Conservation (phyloP, 164 flowering plant species). For the Tetrastigma voinierianum region DNA sequence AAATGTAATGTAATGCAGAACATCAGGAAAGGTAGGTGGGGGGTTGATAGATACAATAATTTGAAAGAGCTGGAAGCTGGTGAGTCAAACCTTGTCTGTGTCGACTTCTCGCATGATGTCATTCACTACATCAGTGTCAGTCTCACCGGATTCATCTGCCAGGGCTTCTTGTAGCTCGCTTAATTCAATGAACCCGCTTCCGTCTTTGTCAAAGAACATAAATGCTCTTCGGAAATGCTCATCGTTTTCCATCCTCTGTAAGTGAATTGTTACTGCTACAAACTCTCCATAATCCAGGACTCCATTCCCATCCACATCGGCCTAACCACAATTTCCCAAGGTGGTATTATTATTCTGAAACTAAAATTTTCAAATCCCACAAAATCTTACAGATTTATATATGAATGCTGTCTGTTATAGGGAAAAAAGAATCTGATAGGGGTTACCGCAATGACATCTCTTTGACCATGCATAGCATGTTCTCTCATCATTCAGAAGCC, state of each 20-base stretch:
- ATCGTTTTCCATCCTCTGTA: constrained; percentile 95
- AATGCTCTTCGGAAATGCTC: constrained; percentile 90
- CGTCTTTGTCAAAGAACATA: constrained; percentile 85
- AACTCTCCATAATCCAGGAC: constrained; percentile 94
- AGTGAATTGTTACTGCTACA: constrained; percentile 92
- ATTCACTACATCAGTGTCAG: constrained; percentile 62
- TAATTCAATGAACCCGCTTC: constrained; percentile 84
- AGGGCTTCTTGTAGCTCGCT: constrained; percentile 74
- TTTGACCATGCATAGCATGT: too few species aligned
- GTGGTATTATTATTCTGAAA: neutral
- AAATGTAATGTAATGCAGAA: neutral
- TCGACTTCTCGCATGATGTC: constrained; percentile 94
- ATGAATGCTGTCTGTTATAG: too few species aligned
- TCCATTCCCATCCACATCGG: constrained; percentile 98
- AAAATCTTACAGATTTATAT: too few species aligned
- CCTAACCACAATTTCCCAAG: constrained; percentile 44
- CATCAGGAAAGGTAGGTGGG: neutral
- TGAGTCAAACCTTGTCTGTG: constrained; percentile 76
- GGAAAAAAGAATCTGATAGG: too few species aligned
- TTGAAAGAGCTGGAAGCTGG: constrained; percentile 6
- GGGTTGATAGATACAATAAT: neutral
- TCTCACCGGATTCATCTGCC: constrained; percentile 72
- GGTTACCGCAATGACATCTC: too few species aligned
- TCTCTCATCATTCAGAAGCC: too few species aligned
- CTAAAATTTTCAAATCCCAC: too few species aligned